phyloP scores from a whole-genome alignment of 139 green algal genomes.

The Picochlorum sp. region DNA sequence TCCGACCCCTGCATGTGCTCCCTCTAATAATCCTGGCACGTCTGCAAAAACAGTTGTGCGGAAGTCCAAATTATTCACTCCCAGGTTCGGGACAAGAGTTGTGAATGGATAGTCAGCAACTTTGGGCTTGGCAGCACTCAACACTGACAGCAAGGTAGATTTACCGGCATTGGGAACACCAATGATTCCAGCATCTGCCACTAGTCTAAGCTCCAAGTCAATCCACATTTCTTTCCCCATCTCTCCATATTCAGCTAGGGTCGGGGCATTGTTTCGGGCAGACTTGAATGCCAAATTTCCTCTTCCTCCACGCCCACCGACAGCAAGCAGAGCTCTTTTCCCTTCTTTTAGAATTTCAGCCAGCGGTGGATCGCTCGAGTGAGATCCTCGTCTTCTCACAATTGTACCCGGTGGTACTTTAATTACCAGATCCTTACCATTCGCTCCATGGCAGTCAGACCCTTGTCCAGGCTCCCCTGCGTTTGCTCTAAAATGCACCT shows the following conservation, averaged over 20 bases:
- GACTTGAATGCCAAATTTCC: slow-evolving; percentile 94
- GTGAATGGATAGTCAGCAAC: slow-evolving; percentile 98
- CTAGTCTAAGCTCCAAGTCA: slow-evolving; percentile 74
- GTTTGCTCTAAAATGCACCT: slow-evolving; percentile 44
- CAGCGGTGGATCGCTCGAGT: slow-evolving; percentile 34
- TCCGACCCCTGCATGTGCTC: slow-evolving; percentile 74
- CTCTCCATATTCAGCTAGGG: slow-evolving; percentile 55
- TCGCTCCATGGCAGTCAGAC: slow-evolving; percentile 56
- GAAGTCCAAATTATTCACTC: slow-evolving; percentile 82
- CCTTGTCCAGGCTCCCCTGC: slow-evolving; percentile 39
- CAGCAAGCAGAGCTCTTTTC: slow-evolving; percentile 54
- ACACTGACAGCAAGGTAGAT: slow-evolving; percentile 73
- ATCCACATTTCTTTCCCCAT: slow-evolving; percentile 53
- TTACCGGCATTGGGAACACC: slow-evolving; percentile 92
- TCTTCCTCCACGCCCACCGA: slow-evolving; percentile 76
- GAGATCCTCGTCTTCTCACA: slow-evolving; percentile 49
- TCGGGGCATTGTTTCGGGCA: slow-evolving; percentile 60
- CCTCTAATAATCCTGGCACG: slow-evolving; percentile 90
- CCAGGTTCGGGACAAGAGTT: slow-evolving; percentile 94
- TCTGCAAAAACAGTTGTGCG: slow-evolving; percentile 63
- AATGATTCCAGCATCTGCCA: slow-evolving; percentile 94
- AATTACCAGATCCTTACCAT: slow-evolving; percentile 67
- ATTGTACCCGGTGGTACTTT: slow-evolving; percentile 82
- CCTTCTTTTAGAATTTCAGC: slow-evolving; percentile 69
- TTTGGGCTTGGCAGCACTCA: slow-evolving; percentile 77